Evolutionary conservation across 2,329 filamentous ascomycete species (phyloP).

Genomic region (Xylaria sp.): DNA sequence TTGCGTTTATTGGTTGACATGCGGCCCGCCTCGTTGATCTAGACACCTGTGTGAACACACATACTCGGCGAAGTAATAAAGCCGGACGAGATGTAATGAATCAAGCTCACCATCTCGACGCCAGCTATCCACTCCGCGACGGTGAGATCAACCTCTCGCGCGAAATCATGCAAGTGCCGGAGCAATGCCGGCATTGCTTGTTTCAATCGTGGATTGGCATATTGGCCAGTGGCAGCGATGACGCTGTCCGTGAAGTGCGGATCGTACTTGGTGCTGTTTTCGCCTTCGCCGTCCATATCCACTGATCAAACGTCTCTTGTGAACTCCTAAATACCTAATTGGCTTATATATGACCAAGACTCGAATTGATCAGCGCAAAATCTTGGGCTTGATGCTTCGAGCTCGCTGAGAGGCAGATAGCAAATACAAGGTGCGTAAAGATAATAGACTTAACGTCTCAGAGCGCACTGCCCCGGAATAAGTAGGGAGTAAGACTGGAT

Average conservation of each 20-base stretch:
- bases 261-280: slow-evolving; percentile 23
- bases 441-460: neutral
- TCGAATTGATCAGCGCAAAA: neutral
- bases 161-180: slow-evolving; percentile 82
- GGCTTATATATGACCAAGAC: neutral
- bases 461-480: neutral
- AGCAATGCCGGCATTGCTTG: slow-evolving; percentile 75
- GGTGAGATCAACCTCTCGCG: slow-evolving; percentile 80
- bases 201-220: slow-evolving; percentile 73
- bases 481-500: neutral
- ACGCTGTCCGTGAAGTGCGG: slow-evolving; percentile 75
- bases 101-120: slow-evolving; percentile 62
- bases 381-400: neutral
- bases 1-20: slow-evolving; percentile 71
- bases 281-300: neutral
- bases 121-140: slow-evolving; percentile 82
- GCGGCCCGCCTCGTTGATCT: slow-evolving; percentile 74
- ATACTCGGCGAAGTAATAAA: neutral
- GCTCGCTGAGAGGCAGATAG: neutral
- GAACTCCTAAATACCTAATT: neutral
- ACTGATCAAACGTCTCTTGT: neutral
- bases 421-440: neutral
- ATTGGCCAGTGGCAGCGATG: slow-evolving; percentile 77
- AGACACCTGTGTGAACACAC: slow-evolving; percentile 23
- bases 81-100: neutral